Evolutionary conservation across 257 asterid genomes (phyloP).

Genomic region (Mitragyna speciosa): DNA sequence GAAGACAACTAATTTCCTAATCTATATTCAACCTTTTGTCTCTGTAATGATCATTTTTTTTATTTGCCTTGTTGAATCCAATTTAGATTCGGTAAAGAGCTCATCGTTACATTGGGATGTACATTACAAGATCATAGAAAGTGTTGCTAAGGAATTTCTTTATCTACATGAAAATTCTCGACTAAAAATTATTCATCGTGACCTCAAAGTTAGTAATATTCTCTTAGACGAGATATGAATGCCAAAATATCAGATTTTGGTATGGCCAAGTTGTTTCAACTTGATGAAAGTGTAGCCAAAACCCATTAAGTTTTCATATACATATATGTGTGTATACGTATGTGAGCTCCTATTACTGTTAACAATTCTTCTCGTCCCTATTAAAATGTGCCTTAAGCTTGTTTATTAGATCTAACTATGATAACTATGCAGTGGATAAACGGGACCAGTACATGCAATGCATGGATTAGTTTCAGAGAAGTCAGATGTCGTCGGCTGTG

Average conservation of each 20-base stretch:
- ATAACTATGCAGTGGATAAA: constrained; percentile 43
- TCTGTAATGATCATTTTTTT: background rate
- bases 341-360: too few species aligned
- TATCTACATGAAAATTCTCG: constrained; percentile 53
- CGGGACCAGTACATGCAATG: constrained; percentile 44
- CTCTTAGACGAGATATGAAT: constrained; percentile 46
- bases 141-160: constrained; percentile 42
- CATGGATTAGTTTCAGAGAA: constrained; percentile 41
- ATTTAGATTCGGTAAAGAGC: constrained; percentile 18
- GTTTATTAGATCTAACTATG: background rate
- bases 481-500: constrained; percentile 50
- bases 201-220: constrained; percentile 41
- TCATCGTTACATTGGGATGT: constrained; percentile 35
- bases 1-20: too few species aligned
- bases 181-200: constrained; percentile 46
- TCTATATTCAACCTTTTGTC: background rate
- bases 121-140: constrained; percentile 47
- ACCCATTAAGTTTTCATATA: constrained; percentile 42
- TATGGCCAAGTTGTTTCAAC: constrained; percentile 44
- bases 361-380: too few species aligned
- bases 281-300: constrained; percentile 37
- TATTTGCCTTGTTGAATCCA: too few species aligned
- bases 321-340: too few species aligned
- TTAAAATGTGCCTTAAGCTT: background rate
- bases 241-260: constrained; percentile 62